phyloP scores from a whole-genome alignment of 208 protist species.

The Angomonas deanei region DNA sequence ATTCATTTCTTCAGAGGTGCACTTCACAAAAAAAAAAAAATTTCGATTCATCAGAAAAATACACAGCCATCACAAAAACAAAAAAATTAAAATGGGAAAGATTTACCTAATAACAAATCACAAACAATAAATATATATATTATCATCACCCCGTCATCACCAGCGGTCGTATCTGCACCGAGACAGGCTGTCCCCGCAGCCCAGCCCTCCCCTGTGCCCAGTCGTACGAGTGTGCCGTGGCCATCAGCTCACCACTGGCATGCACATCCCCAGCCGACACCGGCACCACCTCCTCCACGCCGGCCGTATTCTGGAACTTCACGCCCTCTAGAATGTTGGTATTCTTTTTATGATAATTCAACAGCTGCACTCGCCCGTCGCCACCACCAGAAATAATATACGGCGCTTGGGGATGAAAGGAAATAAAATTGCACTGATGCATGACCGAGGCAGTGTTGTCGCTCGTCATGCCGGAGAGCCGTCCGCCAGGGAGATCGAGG shows the following conservation, averaged over 20 bases:
- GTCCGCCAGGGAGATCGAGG: background rate
- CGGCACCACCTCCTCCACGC: background rate
- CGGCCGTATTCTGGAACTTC: background rate
- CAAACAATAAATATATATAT: no score
- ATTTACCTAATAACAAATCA: no score
- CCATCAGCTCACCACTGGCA: background rate
- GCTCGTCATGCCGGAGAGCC: background rate
- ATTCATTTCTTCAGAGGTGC: no score
- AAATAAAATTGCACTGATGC: background rate
- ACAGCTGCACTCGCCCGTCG: background rate
- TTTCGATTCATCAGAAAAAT: no score
- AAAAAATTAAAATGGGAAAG: no score
- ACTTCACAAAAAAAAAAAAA: no score
- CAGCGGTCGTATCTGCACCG: background rate
- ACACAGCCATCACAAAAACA: no score
- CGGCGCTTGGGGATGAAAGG: background rate
- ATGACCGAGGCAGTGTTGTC: background rate
- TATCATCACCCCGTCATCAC: no score
- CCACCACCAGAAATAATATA: background rate
- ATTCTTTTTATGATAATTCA: conserved; percentile 2
- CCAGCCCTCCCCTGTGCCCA: background rate
- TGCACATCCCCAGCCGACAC: background rate
- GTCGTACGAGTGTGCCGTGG: background rate
- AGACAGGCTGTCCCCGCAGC: background rate
- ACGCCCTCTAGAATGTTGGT: background rate